Base-by-base conservation (phyloP, 345 rosid genomes). In the Gossypium longicalyx region DNA sequence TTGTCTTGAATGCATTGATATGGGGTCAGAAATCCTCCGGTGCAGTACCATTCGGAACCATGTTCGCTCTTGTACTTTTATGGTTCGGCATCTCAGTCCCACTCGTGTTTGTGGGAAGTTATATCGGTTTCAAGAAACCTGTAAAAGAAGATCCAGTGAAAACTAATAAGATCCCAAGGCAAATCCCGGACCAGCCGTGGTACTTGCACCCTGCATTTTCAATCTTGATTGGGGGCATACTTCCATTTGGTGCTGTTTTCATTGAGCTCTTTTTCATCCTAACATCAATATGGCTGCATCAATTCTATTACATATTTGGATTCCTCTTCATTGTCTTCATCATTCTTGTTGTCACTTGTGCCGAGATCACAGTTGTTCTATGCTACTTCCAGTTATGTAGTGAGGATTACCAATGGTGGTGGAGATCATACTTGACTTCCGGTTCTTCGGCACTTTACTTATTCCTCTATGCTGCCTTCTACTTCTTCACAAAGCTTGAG, bases 1-100 rank as follows among this genome's bases (percentile, higher is more conserved):
- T 93, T 61, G 80, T 90, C 77, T 80, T 93, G 73, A 93, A 93
- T 74, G 93, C 97, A 47, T 71, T 93, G 12, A 91, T 91, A 52
- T 93, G 98, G 98, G 98, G 98, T 1, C 88, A 93, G 76, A 87
- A 90, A 61, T 93, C 98, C 53, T 93, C 98, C 0, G 98, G 98
- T 1, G 98, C 98, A 1, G 91, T 93, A 62, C 98, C 98, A 43
- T 93, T 91, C 12, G 98, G 98, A 74, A 93, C 97, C n/a, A 93
- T 93, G 97, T 90, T 91, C 72, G 94, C 91, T 20, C 86, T 93
- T 5, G 94, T 93, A 9, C 66, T 86, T 53, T 76, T 93, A 72
- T 93, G 98, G 98, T 93, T 93, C 13, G 97, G 98, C 54, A 93
- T 93, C 81, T 93, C 97, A 2, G 90, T 93, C 52, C 98, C 98